Evolutionary conservation across 805 yeast genomes (phyloP), one percentile per base, ranked within the genome.

Genomic region (Candida railenensis): DNA sequence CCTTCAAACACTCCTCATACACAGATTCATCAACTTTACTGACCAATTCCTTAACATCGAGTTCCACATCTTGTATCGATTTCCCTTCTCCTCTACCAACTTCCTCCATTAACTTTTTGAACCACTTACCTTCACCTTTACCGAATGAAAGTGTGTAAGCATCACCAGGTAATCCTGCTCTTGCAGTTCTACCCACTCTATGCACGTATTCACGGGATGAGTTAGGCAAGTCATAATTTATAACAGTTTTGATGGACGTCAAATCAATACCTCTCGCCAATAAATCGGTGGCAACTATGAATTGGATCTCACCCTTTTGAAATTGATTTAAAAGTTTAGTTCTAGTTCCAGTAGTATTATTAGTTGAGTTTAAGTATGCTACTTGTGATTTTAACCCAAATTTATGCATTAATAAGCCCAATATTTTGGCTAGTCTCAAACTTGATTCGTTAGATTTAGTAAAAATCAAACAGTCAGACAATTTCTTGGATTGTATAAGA

Each of bases 191-290:
- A 36, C 99, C 99, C 34, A 90, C 89, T 58, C 99, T 79, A 66
- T 94, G 99, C 22, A 94, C 89, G 55, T 94, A 94, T 56, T 94
- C 98, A 52, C 95, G 83, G 1, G 91, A 77, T 1, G 96, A 86
- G 21, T 81, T 75, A 19, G 99, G 99, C 45, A 90, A 65, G 60
- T 94, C 98, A 64, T 94, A 94, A 66, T 94, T 94, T 43, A 94
- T 70, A 11, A 94, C 97, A 51, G 81, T 79, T 38, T 80, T 74
- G 42, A 94, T 80, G 3, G 81, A 74, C 14, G 76, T 67, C 39
- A 94, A 76, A 66, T 92, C 96, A 42, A 94, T 79, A 70, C 99
- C 99, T 67, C 99, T 83, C n/a, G 97, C 87, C 63, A 94, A 86
- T 55, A 94, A 74, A 67, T 94, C 99, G 0, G 99, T 94, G 21